Evolutionary conservation across 805 yeast genomes (phyloP).

Genomic region (Kuraishia capsulata): DNA sequence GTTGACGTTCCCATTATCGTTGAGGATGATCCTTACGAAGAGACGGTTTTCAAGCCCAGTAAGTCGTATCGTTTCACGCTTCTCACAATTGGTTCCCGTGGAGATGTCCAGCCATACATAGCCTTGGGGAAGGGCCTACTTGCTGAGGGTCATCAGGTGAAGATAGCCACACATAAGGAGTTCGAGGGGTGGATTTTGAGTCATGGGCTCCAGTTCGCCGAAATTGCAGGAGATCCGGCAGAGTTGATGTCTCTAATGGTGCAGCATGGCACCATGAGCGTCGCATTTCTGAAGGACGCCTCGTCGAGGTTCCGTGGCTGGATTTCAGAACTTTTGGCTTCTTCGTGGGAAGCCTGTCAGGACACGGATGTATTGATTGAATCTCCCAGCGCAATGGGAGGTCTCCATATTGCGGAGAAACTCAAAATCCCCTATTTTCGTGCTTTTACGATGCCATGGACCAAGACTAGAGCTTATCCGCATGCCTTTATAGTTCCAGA

Average conservation of each 20-base stretch:
- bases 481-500: conserved; percentile 96
- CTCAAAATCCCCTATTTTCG: conserved; percentile 82
- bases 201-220: conserved; percentile 60
- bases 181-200: conserved; percentile 65
- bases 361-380: conserved; percentile 78
- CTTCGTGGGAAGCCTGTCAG: conserved; percentile 87
- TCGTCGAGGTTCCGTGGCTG: conserved; percentile 70
- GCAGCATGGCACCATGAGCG: conserved; percentile 79
- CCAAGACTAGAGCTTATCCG: conserved; percentile 89
- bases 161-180: conserved; percentile 80
- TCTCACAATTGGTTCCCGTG: conserved; percentile 89
- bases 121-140: conserved; percentile 76
- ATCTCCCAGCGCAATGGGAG: conserved; percentile 95
- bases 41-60: conserved; percentile 43
- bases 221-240: conserved; percentile 88
- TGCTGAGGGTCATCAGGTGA: conserved; percentile 75
- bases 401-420: conserved; percentile 92
- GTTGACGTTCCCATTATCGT: conserved; percentile 59
- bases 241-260: conserved; percentile 91
- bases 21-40: conserved; percentile 49
- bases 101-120: conserved; percentile 95
- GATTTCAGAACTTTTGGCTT: conserved; percentile 62
- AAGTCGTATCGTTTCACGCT: conserved; percentile 52
- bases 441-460: conserved; percentile 99
- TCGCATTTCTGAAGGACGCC: conserved; percentile 77